Conservation (phyloP, 176 grass and related monocot genomes). For the Microstegium vimineum region DNA sequence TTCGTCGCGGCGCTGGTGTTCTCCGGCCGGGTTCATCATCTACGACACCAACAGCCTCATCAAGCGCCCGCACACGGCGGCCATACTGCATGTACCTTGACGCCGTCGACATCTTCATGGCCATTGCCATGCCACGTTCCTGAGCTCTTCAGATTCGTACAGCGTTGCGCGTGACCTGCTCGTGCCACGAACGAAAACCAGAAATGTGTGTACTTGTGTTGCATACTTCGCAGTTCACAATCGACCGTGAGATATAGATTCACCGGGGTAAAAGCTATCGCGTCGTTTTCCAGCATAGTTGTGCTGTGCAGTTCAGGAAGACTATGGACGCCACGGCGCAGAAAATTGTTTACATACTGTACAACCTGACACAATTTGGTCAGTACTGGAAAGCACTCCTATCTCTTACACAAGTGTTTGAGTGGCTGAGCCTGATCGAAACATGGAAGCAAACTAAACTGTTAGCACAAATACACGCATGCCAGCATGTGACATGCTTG, state of each 20-base stretch:
- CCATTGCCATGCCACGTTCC: no score
- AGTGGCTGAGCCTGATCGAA: no score
- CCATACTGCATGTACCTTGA: conserved; percentile 71
- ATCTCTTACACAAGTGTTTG: background rate
- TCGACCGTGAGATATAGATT: no score
- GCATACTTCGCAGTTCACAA: no score
- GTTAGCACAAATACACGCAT: background rate
- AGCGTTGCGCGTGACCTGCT: background rate
- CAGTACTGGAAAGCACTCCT: no score
- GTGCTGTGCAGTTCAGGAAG: background rate
- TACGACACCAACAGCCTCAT: conserved; percentile 90
- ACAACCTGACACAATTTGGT: background rate
- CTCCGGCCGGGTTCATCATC: conserved; percentile 73
- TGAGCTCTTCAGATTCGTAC: conserved; percentile 34
- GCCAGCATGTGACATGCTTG: background rate
- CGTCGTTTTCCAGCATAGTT: background rate
- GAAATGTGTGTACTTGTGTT: no score
- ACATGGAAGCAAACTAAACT: background rate
- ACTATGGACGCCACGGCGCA: background rate
- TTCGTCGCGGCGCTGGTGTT: no score
- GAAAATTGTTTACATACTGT: background rate
- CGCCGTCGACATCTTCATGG: conserved; percentile 73
- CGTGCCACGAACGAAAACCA: no score
- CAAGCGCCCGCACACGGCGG: conserved; percentile 61
- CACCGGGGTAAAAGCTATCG: no score